Evolutionary conservation across 371 early-diverging fungal genomes (phyloP).

Genomic region (Mortierella sp.): DNA sequence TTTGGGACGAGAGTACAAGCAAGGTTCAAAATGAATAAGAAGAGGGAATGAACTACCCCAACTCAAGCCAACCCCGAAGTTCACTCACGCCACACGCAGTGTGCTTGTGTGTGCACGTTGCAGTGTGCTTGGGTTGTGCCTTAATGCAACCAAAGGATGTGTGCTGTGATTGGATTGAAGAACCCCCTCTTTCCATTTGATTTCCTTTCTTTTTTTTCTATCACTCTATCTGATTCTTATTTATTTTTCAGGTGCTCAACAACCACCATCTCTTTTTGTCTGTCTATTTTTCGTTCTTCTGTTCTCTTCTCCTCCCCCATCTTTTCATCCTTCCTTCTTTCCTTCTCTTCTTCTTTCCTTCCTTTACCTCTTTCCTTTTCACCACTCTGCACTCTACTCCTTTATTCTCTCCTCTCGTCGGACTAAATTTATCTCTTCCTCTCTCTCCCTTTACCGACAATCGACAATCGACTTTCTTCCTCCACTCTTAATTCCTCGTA

Average conservation of each 20-base stretch:
- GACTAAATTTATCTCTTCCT: not conserved
- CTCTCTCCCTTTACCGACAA: not conserved
- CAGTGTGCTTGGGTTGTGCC: not conserved
- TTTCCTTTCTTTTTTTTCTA: not conserved
- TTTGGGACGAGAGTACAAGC: not conserved
- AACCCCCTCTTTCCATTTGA: not conserved
- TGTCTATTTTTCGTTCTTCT: not conserved
- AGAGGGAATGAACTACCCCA: not conserved
- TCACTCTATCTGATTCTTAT: not conserved
- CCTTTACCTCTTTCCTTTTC: not conserved
- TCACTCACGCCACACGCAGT: not conserved
- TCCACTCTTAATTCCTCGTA: not conserved
- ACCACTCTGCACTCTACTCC: not conserved
- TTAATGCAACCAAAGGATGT: not conserved
- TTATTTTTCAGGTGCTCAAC: not conserved
- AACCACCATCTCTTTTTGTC: not conserved
- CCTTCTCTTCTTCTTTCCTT: not conserved
- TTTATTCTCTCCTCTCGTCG: not conserved
- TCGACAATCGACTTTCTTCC: not conserved
- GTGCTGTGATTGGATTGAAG: not conserved
- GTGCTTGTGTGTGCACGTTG: conserved; percentile 3
- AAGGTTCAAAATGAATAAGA: not conserved
- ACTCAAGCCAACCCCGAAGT: not conserved
- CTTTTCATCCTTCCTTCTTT: not conserved
- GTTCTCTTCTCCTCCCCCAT: not conserved